phyloP scores from a whole-genome alignment of 2,329 filamentous ascomycete genomes.

The Epichloe uncinata region DNA sequence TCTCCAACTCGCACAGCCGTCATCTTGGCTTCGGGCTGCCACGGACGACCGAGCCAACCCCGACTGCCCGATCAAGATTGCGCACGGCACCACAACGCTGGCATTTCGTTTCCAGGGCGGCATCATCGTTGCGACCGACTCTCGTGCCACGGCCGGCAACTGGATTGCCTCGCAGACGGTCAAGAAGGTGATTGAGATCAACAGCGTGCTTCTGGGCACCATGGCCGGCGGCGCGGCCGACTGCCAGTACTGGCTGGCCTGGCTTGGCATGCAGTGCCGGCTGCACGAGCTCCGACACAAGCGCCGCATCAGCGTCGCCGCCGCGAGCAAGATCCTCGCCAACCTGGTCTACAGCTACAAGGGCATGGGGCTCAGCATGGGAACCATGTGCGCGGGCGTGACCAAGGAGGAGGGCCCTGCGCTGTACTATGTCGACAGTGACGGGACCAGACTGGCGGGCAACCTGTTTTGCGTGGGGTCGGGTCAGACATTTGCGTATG shows the following conservation, averaged over 20 bases:
- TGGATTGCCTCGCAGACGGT: conserved; percentile 99
- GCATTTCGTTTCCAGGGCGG: conserved; percentile 97
- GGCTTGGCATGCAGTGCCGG: conserved; percentile 97
- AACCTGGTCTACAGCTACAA: conserved; percentile 99
- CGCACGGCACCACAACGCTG: conserved; percentile 94
- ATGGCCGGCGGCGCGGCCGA: conserved; percentile 98
- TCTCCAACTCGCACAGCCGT: conserved; percentile 42
- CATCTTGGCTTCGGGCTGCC: conserved; percentile 88
- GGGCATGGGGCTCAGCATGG: conserved; percentile 97
- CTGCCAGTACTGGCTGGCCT: conserved; percentile 99
- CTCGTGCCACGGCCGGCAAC: conserved; percentile 89
- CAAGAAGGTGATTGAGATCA: conserved; percentile 99
- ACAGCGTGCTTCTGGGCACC: conserved; percentile 82
- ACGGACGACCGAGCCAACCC: conserved; percentile 97
- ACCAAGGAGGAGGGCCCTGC: conserved; percentile 91
- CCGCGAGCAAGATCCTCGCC: conserved; percentile 94
- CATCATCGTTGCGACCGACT: conserved; percentile 97
- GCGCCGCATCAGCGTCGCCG: conserved; percentile 93
- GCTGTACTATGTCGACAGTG: conserved; percentile 93
- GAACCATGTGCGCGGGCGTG: conserved; percentile 97
- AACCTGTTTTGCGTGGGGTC: conserved; percentile 98
- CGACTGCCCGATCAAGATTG: conserved; percentile 96
- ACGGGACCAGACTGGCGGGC: conserved; percentile 81
- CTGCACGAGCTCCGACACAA: conserved; percentile 99
- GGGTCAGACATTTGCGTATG: conserved; percentile 97